These are phyloP conservation scores for Clarireedia homoeocarpa DNA, from an alignment of 2,329 filamentous ascomycete genomes.

Conservation along the genomic window DNA sequence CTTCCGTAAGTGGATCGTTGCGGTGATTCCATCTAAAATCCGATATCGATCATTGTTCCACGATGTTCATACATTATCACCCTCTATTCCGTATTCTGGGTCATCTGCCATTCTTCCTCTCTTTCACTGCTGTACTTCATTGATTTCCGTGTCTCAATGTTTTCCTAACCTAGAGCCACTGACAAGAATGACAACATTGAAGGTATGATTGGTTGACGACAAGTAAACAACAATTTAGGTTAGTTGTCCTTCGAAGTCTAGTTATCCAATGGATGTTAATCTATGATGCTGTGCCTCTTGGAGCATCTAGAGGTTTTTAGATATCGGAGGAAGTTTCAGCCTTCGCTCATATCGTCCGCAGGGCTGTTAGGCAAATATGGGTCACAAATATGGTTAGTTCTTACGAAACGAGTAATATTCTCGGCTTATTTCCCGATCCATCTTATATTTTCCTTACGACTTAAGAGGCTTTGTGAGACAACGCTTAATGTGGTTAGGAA, in stretches of 20 bases:
- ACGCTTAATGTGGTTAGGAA: neutral
- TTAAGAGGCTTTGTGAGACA: neutral
- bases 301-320: neutral
- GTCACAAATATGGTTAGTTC: neutral
- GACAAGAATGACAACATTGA: neutral
- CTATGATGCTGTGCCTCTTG: neutral
- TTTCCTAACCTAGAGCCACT: too few relatives aligned
- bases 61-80: neutral
- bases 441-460: neutral
- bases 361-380: neutral
- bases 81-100: too few relatives aligned
- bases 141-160: too few relatives aligned
- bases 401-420: neutral
- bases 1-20: neutral
- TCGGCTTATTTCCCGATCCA: constrained; percentile 2
- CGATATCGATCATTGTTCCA: neutral
- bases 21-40: neutral
- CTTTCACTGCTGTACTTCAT: too few relatives aligned
- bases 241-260: neutral
- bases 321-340: neutral
- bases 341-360: neutral
- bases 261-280: neutral
- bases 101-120: too few relatives aligned
- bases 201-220: neutral
- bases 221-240: neutral